Base-by-base conservation (phyloP, 768 basidiomycete genomes). In the Podaxis carcinomalis region DNA sequence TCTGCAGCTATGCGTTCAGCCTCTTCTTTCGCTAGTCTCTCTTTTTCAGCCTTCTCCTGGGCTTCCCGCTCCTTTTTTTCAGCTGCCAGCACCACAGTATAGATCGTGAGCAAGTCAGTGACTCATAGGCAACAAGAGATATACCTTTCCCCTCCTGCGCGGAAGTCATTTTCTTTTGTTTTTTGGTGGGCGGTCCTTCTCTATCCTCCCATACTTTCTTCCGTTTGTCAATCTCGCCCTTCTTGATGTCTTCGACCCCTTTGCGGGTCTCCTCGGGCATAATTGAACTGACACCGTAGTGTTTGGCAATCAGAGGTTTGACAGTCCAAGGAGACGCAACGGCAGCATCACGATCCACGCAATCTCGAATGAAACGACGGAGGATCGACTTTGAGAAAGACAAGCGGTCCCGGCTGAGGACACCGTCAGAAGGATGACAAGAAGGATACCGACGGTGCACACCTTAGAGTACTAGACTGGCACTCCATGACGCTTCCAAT, bases 301-400 rank as follows among this genome's bases (percentile, higher is more conserved):
- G 84, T 61, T 83, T 82, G 1, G 94, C 95, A 59, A 98, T 90
- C 5, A 80, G 75, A 1, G 84, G 84, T 72, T 98, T 98, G 32
- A 98, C 95, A 1, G 87, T 89, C 97, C 97, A 99, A 5, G 97
- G 96, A 0, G 93, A 92, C 6, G 93, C 94, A 27, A 96, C 89
- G 7, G 93, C 90, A 14, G 93, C 82, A 65, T 96, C 94, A 36
- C 97, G 87, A 68, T 93, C 90, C 2, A 99, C 90, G 67, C 94
- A 96, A 69, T 98, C 97, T 63, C 93, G 88, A 61, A 99, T 92
- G 75, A 96, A 98, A 14, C 95, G 89, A 65, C 95, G 92, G 28
- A 99, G 84, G 67, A 98, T 96, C 16, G 95, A 95, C 74, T 98
- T 98, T 28, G 94, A 96, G 75, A 98, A 98, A 19, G 93, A 87